Evolutionary conservation across 78 protist genomes (phyloP).

Genomic region (Dictyostelium capitatum): DNA sequence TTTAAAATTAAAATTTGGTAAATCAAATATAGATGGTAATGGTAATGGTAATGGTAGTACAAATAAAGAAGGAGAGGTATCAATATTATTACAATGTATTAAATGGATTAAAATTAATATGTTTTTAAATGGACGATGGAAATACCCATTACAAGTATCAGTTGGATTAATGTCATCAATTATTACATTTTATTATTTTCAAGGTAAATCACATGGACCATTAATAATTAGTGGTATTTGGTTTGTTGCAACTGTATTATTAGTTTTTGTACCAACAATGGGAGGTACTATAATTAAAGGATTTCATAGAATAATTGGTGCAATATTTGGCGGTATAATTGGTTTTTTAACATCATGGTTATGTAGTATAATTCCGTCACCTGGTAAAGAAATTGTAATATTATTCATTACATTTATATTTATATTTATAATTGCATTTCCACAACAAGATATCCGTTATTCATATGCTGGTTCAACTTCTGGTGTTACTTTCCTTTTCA

Average conservation of each 20-base stretch:
- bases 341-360: slow-evolving; percentile 24
- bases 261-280: slow-evolving; percentile 50
- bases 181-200: slow-evolving; percentile 35
- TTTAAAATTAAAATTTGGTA: neutral
- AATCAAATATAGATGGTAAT: neutral
- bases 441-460: slow-evolving; percentile 42
- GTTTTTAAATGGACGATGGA: slow-evolving; percentile 33
- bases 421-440: slow-evolving; percentile 12
- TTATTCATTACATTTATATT: neutral
- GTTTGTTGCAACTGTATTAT: slow-evolving; percentile 41
- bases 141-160: slow-evolving; percentile 45
- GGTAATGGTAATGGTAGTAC: neutral
- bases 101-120: neutral
- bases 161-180: slow-evolving; percentile 11
- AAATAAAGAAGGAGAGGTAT: neutral
- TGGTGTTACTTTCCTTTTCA: slow-evolving; percentile 34
- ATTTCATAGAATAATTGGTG: slow-evolving; percentile 47
- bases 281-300: slow-evolving; percentile 46
- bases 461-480: slow-evolving; percentile 50
- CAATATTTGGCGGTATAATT: slow-evolving; percentile 29
- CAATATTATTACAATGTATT: neutral
- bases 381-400: slow-evolving; percentile 25
- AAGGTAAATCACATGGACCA: neutral
- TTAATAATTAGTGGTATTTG: slow-evolving; percentile 46
- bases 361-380: slow-evolving; percentile 13